Percentiles rank a stretch among this genome's conserved stretches.
Evolutionary conservation across 179 eudicot species (phyloP).

Genomic region (Actinidia arguta): DNA sequence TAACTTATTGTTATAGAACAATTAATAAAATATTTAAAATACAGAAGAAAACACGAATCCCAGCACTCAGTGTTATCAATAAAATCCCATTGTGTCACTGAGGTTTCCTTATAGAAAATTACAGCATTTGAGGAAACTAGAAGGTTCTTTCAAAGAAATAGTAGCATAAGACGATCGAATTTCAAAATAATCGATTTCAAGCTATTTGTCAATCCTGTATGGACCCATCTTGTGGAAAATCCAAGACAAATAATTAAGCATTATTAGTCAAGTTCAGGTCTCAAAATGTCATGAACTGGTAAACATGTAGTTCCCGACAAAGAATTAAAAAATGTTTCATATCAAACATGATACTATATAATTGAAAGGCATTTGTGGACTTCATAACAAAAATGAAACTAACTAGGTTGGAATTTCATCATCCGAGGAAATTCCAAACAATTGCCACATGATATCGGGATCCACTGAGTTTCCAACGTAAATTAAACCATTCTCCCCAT

Average conservation of each 20-base stretch:
- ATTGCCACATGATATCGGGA: slow-evolving; percentile 53
- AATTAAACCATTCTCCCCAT: slow-evolving; percentile 86
- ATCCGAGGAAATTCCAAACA: slow-evolving; percentile 72
- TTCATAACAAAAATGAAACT: slow-evolving; percentile 11
- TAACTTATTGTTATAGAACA: not conserved
- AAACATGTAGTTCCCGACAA: not conserved
- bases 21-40: not conserved
- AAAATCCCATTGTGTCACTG: no score
- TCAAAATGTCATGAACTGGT: slow-evolving; percentile 8
- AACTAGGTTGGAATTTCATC: slow-evolving; percentile 88
- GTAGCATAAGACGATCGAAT: not conserved
- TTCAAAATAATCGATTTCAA: slow-evolving; percentile 2
- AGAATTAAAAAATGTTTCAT: no score
- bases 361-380: not conserved
- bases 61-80: not conserved
- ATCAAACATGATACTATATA: not conserved
- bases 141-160: no score
- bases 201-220: not conserved
- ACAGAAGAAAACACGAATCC: not conserved
- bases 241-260: not conserved
- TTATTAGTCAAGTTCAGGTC: not conserved
- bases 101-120: no score
- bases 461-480: slow-evolving; percentile 70
- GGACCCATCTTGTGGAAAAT: slow-evolving; percentile 4
- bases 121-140: no score